Evolutionary conservation across 2,329 filamentous ascomycete genomes (phyloP), one percentile per base, ranked within the genome.

Genomic region (Colletotrichum sp.): DNA sequence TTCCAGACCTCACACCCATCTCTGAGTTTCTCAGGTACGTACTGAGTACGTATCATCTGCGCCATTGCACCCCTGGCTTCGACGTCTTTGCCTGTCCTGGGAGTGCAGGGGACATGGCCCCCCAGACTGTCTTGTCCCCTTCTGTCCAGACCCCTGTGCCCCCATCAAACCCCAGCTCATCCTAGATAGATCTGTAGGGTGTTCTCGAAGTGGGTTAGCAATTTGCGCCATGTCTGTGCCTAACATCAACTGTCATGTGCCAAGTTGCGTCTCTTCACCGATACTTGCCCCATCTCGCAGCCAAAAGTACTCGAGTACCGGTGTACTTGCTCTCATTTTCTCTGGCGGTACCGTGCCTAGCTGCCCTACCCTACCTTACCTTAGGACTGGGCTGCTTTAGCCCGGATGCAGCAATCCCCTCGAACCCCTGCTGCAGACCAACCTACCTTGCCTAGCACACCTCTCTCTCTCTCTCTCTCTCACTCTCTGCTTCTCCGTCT

Each of bases 251-350:
- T 76, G 73, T 76, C 73, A 76, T 76, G 60, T 76, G 70, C 73
- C 73, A 76, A 70, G 73, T 76, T 76, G 71, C 65, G 60, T 76
- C 73, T 76, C 70, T 76, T 73, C 73, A 76, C 73, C 73, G 73
- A 76, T 76, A 76, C 73, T 76, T 70, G 43, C 21, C 70, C 70
- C 66, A 64, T 76, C 43, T 58, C 65, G 34, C 21, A 32, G 12
- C 32, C 8, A 21, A 21, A 64, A 24, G 66, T 64, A 70, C 64
- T 76, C 48, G 26, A 65, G 48, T 66, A 71, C 61, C 15, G 26
- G 36, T 32, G 38, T 72, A 71, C 72, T n/a, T 30, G 56, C 56
- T 56, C 21, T 21, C 21, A 56, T 62, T 26, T 32, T 21, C 43
- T 30, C 66, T 55, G 36, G 34, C 36, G 36, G 28, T 58, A 21